Base-by-base conservation (phyloP, 371 early-diverging fungal species). In the Rhizopus sp. region DNA sequence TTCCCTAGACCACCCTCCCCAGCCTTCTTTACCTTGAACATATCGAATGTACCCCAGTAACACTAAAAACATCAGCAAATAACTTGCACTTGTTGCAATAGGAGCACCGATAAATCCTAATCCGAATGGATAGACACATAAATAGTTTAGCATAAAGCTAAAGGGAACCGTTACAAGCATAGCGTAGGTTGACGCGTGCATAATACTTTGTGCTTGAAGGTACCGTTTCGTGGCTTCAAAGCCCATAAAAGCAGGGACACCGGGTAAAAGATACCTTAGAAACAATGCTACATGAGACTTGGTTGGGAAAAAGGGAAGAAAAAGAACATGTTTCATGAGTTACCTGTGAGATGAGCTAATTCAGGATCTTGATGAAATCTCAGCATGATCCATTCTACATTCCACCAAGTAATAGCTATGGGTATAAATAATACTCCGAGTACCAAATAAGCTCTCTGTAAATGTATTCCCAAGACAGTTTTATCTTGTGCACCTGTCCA, bases 41-140 rank as follows among this genome's bases (percentile, higher is more conserved):
- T 70, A 88, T 41, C 68, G 60, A 29, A 86, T 80, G 50, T 95
- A 96, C 8, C 79, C 32, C 7, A 89, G 37, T 2, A 89, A 60
- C 7, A 88, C 51, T 5, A 76, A 23, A 17, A 88, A 71, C 67
- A 89, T 83, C 50, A 91, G 66, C 83, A 85, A 87, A 68, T 91
- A 88, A 12, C 90, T 88, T 37, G 91, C 66, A 13, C 82, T 75
- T 0, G 89, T 88, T 9, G 93, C 95, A 4, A 93, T 59, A 0
- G 96, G 94, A 0, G 95, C 92, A 17, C 97, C 95, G 42, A 88
- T 83, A 53, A 86, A 89, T 7, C 95, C 95, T 23, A 93, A 56
- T 3, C 76, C 68, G 12, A 84, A 65, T 12, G 84, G 78, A 81
- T 86, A 91, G 29, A 94, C 93, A 16, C 94, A 69, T 7, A 70